Base-by-base conservation (phyloP, 192 early-diverging fungal genomes). In the Backusella liffmaniae region DNA sequence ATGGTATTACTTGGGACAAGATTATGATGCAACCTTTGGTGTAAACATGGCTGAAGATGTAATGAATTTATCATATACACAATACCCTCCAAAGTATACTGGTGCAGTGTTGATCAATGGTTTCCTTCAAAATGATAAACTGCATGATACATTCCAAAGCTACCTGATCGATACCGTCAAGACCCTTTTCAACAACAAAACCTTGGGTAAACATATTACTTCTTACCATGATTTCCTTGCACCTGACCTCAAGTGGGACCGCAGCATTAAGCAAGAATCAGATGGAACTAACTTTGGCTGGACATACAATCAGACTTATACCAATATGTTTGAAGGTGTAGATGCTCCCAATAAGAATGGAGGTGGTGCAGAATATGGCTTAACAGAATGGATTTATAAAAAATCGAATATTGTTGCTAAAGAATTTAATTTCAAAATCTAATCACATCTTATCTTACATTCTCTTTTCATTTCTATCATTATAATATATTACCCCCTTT, bases 1-100 rank as follows among this genome's bases (percentile, higher is more conserved):
- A 41, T 82, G 81, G 79, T 84, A 80, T 42, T 86, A 79, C 67
- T 73, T 86, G 35, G 83, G 76, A 21, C 85, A 86, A 73, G 85
- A 86, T 29, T 86, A 80, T 73, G 85, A 86, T 67, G 85, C 75
- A 53, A 84, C 85, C 13, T 86, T 86, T 70, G 85, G 85, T 76
- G 69, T 86, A 26, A 86, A 84, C 67, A 5, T 84, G 23, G 21
- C 34, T 36, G 12, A 72, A 16, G 72, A 72, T 36, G 36, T 23
- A 81, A 74, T 66, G 51, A 72, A 30, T 65, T 49, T 7, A 74
- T 82, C 76, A 75, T 86, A 84, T 69, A 83, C 56, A 13, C 42
- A 69, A 5, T 86, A 67, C 46, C 81, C 83, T 53, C 36, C 41
- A 10, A 71, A 49, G 26, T 84, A 75, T 70, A 73, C 83, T 10